These are phyloP conservation scores for Nemania diffusa DNA, from an alignment of 2,329 filamentous ascomycete species.

Conservation along the genomic window DNA sequence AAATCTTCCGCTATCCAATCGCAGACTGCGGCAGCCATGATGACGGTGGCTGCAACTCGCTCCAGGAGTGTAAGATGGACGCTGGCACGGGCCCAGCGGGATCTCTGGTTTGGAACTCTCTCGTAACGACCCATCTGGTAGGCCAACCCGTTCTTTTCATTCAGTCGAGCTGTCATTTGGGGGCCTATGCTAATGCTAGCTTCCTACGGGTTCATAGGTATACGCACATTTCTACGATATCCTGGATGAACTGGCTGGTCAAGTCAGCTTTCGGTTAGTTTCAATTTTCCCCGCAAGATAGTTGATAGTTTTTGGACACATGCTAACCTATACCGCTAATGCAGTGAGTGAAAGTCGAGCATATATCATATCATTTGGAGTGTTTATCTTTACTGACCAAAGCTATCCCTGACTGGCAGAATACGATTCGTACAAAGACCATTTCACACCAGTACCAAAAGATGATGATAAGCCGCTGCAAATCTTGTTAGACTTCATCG, in stretches of 20 bases:
- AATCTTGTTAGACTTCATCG: conserved; percentile 48
- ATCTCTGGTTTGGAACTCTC: conserved; percentile 39
- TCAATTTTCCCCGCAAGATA: not conserved
- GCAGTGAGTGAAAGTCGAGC: not conserved
- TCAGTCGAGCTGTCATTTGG: not conserved
- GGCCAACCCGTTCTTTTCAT: conserved; percentile 29
- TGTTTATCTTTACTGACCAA: conserved; percentile 38
- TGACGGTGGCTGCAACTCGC: conserved; percentile 6
- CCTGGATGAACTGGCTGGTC: not conserved
- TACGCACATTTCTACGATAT: not conserved
- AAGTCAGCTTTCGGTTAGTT: conserved; percentile 4
- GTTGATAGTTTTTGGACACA: conserved; percentile 2
- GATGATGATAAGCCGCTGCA: conserved; percentile 42
- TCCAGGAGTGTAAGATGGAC: conserved; percentile 9
- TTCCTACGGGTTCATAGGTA: conserved; percentile 30
- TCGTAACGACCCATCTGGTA: conserved; percentile 32
- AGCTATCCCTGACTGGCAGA: conserved; percentile 43
- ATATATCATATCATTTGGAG: conserved; percentile 34
- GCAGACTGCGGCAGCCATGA: conserved; percentile 23
- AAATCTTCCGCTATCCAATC: not conserved
- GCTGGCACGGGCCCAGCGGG: conserved; percentile 32
- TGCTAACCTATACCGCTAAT: not conserved
- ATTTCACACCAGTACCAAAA: conserved; percentile 38
- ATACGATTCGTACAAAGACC: not conserved
- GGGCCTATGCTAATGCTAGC: conserved; percentile 3